phyloP scores from a whole-genome alignment of 169 alveolate species.

The Eimeria mitis region DNA sequence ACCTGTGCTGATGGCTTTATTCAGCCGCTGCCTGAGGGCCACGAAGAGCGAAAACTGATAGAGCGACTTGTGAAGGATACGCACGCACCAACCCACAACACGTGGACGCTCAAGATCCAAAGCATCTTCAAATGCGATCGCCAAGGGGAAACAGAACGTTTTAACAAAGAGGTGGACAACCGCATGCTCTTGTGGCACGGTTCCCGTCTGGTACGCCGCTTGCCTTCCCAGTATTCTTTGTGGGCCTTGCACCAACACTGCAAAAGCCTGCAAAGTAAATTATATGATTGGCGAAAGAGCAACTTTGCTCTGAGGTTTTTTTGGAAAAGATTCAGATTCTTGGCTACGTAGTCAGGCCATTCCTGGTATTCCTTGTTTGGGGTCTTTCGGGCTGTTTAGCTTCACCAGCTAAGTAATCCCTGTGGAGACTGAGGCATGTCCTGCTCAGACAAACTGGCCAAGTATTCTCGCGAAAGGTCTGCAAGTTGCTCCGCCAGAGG shows the following conservation, averaged over 20 bases:
- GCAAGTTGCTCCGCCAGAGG: constrained; percentile 97
- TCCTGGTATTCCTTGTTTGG: neutral
- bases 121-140: constrained; percentile 87
- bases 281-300: neutral
- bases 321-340: neutral
- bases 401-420: neutral
- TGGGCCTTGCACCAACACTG: neutral
- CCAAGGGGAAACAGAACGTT: constrained; percentile 89
- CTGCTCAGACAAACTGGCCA: constrained; percentile 89
- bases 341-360: neutral
- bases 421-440: neutral
- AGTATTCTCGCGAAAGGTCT: constrained; percentile 94
- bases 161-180: constrained; percentile 86
- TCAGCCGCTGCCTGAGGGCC: constrained; percentile 84
- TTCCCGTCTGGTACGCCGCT: constrained; percentile 86
- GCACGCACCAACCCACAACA: constrained; percentile 87
- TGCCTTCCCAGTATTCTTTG: neutral
- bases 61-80: constrained; percentile 87
- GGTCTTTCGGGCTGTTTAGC: neutral
- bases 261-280: neutral
- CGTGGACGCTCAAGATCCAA: constrained; percentile 83
- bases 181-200: constrained; percentile 96
- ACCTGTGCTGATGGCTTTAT: neutral
- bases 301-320: neutral
- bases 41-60: constrained; percentile 86